Base-by-base conservation (phyloP, 1,284 basidiomycete species). In the Tylopilus orsonianus region DNA sequence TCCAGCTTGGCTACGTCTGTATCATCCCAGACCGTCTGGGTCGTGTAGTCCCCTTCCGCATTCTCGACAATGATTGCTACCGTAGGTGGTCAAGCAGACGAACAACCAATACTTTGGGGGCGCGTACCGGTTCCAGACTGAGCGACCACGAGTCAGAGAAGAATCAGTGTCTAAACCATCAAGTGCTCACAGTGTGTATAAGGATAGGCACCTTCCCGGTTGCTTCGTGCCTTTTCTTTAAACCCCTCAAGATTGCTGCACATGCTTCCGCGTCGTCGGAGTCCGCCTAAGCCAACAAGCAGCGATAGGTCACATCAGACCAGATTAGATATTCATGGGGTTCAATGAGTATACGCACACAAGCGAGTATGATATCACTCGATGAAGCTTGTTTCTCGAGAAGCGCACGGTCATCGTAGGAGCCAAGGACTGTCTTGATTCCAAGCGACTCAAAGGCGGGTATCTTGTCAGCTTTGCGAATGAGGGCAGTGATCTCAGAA, bases 121-220 rank as follows among this genome's bases (percentile, higher is more conserved):
- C 20, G 13, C 59, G 12, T 36, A 61, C 60, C 55, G 24, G 48
- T 54, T 22, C 64, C 65, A 24, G 54, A 65, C 62, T 67, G 24
- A 7, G 26, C 2, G 6, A 7, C n/a, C 16, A 27, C 8, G 0
- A 1, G 4, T 55, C 10, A 47, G 18, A 12, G 5, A 8, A 23
- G 4, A 2, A 10, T 2, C 38, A 4, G 16, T 14, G 12, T n/a
- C 22, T 8, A 5, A 33, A 10, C 23, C 3, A 18, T 6, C 2
- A 10, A 33, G 9, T 4, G 63, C 75, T 54, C 50, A 80, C 79
- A 0, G 79, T 80, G 45, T 83, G 79, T 22, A 83, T 80, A 13
- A 77, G 60, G 47, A 71, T 67, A 6, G 79, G 71, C 0, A 56
- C 56, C 20, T 65, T 67, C 0, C 72, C 71, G 0, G 71, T 74